Conservation (phyloP, 495 filamentous ascomycete genomes). For the Hypoxylon fragiforme region DNA sequence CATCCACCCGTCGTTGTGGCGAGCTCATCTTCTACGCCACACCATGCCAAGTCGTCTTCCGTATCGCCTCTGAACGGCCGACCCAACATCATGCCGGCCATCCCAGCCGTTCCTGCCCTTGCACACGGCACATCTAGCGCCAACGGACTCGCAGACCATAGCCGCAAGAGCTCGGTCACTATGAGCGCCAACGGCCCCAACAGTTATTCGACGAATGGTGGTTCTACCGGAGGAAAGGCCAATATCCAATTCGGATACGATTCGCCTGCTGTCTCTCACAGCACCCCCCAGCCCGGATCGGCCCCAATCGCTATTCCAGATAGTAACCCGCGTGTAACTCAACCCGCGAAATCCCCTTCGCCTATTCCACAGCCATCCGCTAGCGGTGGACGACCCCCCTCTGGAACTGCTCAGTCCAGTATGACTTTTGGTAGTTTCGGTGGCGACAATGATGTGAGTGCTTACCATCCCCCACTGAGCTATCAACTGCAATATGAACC, state of each 20-base stretch:
- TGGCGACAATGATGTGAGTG: slow-evolving; percentile 73
- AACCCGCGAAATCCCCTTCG: slow-evolving; percentile 77
- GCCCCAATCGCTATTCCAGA: slow-evolving; percentile 67
- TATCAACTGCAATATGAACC: background rate
- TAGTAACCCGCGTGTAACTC: slow-evolving; percentile 67
- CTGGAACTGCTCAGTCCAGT: slow-evolving; percentile 65
- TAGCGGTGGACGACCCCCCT: slow-evolving; percentile 82
- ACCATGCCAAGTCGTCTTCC: slow-evolving; percentile 78
- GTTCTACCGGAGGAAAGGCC: slow-evolving; percentile 59
- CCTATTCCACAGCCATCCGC: slow-evolving; percentile 86
- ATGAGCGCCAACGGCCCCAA: slow-evolving; percentile 79
- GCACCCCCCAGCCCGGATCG: slow-evolving; percentile 58
- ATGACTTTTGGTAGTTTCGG: slow-evolving; percentile 83
- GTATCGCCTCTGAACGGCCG: slow-evolving; percentile 84
- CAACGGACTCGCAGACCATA: slow-evolving; percentile 69
- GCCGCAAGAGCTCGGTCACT: slow-evolving; percentile 81
- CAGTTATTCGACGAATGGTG: slow-evolving; percentile 75
- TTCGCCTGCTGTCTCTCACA: slow-evolving; percentile 70
- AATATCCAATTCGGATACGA: slow-evolving; percentile 79
- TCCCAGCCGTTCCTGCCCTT: slow-evolving; percentile 51
- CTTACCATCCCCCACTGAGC: background rate
- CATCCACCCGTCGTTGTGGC: background rate
- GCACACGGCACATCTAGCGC: slow-evolving; percentile 65
- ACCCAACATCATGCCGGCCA: slow-evolving; percentile 70
- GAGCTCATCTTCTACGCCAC: slow-evolving; percentile 59